phyloP scores from a whole-genome alignment of 1,139 yeast species.

The Candida sp. region DNA sequence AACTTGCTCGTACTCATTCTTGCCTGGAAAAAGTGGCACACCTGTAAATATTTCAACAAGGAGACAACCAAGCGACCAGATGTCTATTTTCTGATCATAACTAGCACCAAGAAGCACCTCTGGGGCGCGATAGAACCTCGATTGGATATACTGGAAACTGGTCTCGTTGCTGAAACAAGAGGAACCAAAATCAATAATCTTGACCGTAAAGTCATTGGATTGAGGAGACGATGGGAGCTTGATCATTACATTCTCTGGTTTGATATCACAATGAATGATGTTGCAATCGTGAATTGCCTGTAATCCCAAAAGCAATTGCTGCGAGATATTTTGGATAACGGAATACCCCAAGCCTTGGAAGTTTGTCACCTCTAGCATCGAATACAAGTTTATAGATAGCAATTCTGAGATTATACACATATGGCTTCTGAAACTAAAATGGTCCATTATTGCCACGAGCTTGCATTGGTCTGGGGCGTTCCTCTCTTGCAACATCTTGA shows the following conservation, averaged over 20 bases:
- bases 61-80: conserved; percentile 82
- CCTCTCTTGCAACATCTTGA: conserved; percentile 47
- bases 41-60: conserved; percentile 71
- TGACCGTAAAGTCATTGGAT: conserved; percentile 35
- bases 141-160: conserved; percentile 63
- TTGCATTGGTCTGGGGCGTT: conserved; percentile 35
- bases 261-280: conserved; percentile 81
- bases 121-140: conserved; percentile 72
- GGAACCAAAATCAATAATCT: conserved; percentile 71
- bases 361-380: conserved; percentile 61
- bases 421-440: conserved; percentile 83
- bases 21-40: conserved; percentile 70
- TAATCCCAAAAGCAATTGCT: conserved; percentile 63
- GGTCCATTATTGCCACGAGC: conserved; percentile 50
- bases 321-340: conserved; percentile 53
- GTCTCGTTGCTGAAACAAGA: conserved; percentile 54
- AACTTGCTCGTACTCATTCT: conserved; percentile 69
- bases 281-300: conserved; percentile 58
- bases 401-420: conserved; percentile 82
- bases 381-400: conserved; percentile 69
- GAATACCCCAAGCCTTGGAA: conserved; percentile 65
- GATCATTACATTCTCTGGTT: conserved; percentile 71
- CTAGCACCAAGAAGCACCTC: conserved; percentile 84
- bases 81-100: conserved; percentile 71
- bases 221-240: conserved; percentile 27